A percentile compares a stretch with the other conserved stretches of the same genome.
phyloP scores from a whole-genome alignment of 1,139 yeast species.

The Saccharomyces hybrid region DNA sequence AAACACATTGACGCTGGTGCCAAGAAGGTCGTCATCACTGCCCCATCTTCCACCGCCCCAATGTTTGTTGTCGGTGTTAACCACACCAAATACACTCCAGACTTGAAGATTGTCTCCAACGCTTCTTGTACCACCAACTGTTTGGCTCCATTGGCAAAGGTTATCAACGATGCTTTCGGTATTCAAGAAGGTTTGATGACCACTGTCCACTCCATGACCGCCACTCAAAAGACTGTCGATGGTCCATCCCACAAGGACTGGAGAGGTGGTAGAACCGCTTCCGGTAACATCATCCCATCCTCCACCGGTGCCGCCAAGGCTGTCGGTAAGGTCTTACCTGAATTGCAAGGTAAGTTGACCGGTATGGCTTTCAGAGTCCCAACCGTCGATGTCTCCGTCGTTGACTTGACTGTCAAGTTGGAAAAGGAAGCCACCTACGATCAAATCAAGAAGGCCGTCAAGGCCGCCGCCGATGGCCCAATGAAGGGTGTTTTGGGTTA shows the following conservation, averaged over 20 bases:
- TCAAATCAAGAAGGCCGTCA: conserved; percentile 62
- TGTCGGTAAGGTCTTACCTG: conserved; percentile 84
- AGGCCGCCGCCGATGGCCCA: conserved; percentile 63
- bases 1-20: conserved; percentile 85
- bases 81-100: conserved; percentile 61
- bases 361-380: conserved; percentile 89
- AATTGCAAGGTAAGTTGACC: conserved; percentile 76
- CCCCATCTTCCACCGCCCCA: conserved; percentile 82
- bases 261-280: conserved; percentile 94
- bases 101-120: conserved; percentile 66
- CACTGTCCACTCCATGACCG: conserved; percentile 83
- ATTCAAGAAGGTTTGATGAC: conserved; percentile 85
- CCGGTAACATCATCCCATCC: conserved; percentile 84
- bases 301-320: conserved; percentile 92
- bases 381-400: conserved; percentile 79
- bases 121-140: conserved; percentile 89
- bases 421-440: conserved; percentile 64
- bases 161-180: conserved; percentile 68
- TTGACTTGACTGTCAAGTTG: conserved; percentile 64
- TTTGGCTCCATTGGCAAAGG: conserved; percentile 84
- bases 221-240: conserved; percentile 84
- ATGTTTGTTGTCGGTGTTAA: conserved; percentile 87
- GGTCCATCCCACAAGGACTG: conserved; percentile 93
- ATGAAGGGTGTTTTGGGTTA: conserved; percentile 71
- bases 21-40: conserved; percentile 79